Base-by-base conservation (phyloP, 2,329 filamentous ascomycete genomes). In the Hypoxylon rubiginosum region DNA sequence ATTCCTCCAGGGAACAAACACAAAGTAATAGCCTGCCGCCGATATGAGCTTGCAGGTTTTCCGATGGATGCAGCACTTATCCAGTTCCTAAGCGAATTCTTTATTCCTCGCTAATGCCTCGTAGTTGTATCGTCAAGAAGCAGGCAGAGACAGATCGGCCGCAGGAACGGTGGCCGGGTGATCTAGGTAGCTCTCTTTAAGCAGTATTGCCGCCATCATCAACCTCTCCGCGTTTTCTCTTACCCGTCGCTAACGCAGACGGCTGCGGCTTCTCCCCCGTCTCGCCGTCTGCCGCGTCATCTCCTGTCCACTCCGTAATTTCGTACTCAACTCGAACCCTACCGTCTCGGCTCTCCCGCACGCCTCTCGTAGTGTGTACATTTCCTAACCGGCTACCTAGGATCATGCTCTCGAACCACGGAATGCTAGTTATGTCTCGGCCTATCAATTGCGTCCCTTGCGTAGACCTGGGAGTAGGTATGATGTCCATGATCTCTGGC, bases 391-490 rank as follows among this genome's bases (percentile, higher is more conserved):
- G 84, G 70, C 92, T 94, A 58, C 93, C 90, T 73, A 92, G 87
- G 2, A 97, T 86, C 83, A 97, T 85, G 68, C 88, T 87, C 72
- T 97, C 92, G 71, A 97, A 95, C 92, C 93, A 97, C 0, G 93
- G 92, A 28, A 95, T 85, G 2, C 91, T 90, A 82, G 90, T 92
- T 3, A 88, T 89, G 49, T 92, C 83, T 0, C 87, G 88, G 73
- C 72, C 83, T 67, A 60, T 74, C 65, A 71, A 62, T 48, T 66
- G 78, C 51, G 79, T 69, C 39, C 69, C 76, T 13, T 79, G 77
- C 58, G 73, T 79, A 30, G 75, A 72, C 19, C 75, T 69, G 5
- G 64, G 66, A 64, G 75, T 73, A 62, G 70, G 70, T 4, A 69
- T 67, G 62, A 75, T 48, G 50, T 75, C 66, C 69, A 75, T 71